Evolutionary conservation across 129 eudicot genomes (phyloP).

Genomic region (Smallanthus sonchifolius): DNA sequence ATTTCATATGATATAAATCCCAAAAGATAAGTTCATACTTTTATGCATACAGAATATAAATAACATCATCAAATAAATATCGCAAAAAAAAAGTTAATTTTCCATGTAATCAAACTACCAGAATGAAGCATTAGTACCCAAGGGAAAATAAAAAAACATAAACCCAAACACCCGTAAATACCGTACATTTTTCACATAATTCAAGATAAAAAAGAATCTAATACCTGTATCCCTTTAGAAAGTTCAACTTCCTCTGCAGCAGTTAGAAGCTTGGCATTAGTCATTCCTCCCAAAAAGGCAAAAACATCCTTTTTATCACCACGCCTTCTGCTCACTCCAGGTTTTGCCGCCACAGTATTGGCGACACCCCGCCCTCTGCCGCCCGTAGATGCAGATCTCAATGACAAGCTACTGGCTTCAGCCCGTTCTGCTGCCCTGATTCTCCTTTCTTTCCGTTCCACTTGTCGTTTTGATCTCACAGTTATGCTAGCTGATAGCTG

Average conservation of each 20-base stretch:
- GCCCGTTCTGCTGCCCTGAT: constrained; percentile 69
- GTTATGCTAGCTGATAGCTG: constrained; percentile 52
- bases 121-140: too few species aligned
- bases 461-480: constrained; percentile 82
- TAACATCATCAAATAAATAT: too few species aligned
- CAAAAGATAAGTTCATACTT: too few species aligned
- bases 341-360: constrained; percentile 46
- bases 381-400: constrained; percentile 37
- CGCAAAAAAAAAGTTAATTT: too few species aligned
- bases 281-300: constrained; percentile 67
- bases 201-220: background rate
- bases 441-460: constrained; percentile 72
- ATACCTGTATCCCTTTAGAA: constrained; percentile 89
- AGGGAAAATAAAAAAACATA: background rate
- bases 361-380: constrained; percentile 37
- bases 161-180: background rate
- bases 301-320: constrained; percentile 69
- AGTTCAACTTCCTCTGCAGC: constrained; percentile 73
- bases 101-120: too few species aligned
- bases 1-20: too few species aligned
- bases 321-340: constrained; percentile 49
- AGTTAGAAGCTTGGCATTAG: constrained; percentile 68
- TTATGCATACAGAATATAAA: too few species aligned
- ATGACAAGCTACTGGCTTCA: constrained; percentile 53
- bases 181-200: background rate